Conservation (phyloP, 108 stramenopile species). For the Cyclostephanos tholiformis region DNA sequence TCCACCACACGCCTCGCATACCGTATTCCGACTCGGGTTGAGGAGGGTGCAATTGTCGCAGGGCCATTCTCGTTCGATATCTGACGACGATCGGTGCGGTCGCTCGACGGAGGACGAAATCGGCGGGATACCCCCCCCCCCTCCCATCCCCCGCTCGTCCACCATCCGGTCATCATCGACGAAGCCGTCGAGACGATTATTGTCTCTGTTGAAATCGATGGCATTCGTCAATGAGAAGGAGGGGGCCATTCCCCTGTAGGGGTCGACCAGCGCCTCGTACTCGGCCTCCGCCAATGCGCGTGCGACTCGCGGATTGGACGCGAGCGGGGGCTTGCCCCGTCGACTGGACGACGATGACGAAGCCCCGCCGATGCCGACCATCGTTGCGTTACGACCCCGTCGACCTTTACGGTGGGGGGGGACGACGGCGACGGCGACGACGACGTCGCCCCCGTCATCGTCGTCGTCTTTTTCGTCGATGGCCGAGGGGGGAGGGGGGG, state of each 20-base stretch:
- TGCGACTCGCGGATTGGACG: slow-evolving; percentile 12
- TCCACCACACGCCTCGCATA: too few species aligned
- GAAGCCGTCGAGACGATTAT: neutral
- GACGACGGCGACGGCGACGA: too few species aligned
- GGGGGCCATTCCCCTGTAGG: slow-evolving; percentile 64
- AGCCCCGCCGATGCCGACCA: neutral
- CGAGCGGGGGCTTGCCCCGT: neutral
- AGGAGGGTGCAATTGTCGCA: too few species aligned
- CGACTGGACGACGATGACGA: neutral
- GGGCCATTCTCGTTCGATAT: too few species aligned
- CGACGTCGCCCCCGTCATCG: too few species aligned
- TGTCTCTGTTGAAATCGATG: neutral
- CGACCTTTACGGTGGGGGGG: too few species aligned
- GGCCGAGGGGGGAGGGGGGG: too few species aligned
- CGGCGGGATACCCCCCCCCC: too few species aligned
- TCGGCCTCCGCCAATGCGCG: slow-evolving; percentile 42
- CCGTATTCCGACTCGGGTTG: too few species aligned
- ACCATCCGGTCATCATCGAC: neutral
- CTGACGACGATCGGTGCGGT: too few species aligned
- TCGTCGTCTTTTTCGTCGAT: too few species aligned
- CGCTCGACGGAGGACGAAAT: neutral
- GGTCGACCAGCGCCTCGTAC: slow-evolving; percentile 68
- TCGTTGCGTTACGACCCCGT: too few species aligned
- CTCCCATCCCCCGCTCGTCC: slow-evolving; percentile 1
- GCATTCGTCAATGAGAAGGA: slow-evolving; percentile 16